These are phyloP conservation scores for Durotheca rogersii DNA, from an alignment of 495 filamentous ascomycete species.

Conservation along the genomic window DNA sequence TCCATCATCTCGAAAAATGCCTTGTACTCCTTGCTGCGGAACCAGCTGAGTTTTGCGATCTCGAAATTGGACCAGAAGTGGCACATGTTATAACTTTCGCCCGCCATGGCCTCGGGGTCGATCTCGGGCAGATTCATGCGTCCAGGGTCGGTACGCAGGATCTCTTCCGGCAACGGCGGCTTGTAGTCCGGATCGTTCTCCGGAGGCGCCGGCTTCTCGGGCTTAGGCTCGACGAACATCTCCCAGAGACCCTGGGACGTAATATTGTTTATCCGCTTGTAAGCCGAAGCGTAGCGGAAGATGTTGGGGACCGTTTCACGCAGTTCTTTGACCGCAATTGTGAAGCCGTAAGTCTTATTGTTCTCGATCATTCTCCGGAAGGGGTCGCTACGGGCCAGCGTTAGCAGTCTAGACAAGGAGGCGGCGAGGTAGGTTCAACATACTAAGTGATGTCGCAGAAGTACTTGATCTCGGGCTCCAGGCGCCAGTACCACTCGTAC, in stretches of 20 bases:
- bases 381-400: constrained; percentile 66
- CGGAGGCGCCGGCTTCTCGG: constrained; percentile 55
- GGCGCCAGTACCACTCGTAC: constrained; percentile 99
- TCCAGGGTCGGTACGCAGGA: constrained; percentile 73
- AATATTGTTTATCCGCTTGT: constrained; percentile 89
- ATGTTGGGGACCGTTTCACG: constrained; percentile 98
- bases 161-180: constrained; percentile 78
- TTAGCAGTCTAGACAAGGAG: constrained; percentile 4
- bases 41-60: constrained; percentile 92
- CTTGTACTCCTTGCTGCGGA: constrained; percentile 93
- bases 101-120: constrained; percentile 93
- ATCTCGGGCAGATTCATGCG: constrained; percentile 72
- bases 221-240: constrained; percentile 86
- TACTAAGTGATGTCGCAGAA: constrained; percentile 99
- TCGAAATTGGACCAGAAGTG: constrained; percentile 99
- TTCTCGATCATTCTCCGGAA: constrained; percentile 87
- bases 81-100: constrained; percentile 99
- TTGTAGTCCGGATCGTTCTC: constrained; percentile 64
- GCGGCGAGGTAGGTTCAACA: constrained; percentile 35
- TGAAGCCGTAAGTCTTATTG: constrained; percentile 99
- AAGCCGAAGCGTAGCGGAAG: constrained; percentile 99
- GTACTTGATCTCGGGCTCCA: constrained; percentile 99
- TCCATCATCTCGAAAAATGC: constrained; percentile 99
- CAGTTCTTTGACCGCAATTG: constrained; percentile 98
- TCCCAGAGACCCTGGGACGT: constrained; percentile 94